Conservation (phyloP, 192 early-diverging fungal species). For the Pilobolus umbonatus region DNA sequence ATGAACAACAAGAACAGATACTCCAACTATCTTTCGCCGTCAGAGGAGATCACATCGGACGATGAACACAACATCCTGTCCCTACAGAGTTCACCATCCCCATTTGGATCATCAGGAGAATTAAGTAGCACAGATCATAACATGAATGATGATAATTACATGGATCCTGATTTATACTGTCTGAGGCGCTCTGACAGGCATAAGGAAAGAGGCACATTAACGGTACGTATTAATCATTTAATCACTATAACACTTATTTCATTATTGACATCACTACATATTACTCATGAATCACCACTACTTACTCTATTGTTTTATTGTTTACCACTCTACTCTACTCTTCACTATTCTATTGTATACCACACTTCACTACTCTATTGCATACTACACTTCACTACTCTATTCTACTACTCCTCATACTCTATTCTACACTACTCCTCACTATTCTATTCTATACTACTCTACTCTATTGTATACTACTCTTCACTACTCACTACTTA, state of each 20-base stretch:
- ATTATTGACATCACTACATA: too few relatives aligned
- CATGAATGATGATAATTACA: conserved; percentile 5
- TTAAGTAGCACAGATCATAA: conserved; percentile 1
- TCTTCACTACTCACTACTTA: too few relatives aligned
- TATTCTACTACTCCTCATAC: too few relatives aligned
- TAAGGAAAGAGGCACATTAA: not conserved
- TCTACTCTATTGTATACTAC: too few relatives aligned
- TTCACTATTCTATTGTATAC: not conserved
- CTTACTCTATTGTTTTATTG: not conserved
- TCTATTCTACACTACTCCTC: too few relatives aligned
- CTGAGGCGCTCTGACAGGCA: conserved; percentile 46
- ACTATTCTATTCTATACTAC: too few relatives aligned
- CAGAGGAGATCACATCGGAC: not conserved
- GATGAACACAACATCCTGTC: not conserved
- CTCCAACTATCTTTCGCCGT: not conserved
- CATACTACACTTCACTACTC: too few relatives aligned
- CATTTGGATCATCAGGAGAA: not conserved
- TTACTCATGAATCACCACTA: too few relatives aligned
- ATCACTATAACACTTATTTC: too few relatives aligned
- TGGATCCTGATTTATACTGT: conserved; percentile 63
- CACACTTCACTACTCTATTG: too few relatives aligned
- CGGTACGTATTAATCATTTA: conserved; percentile 9
- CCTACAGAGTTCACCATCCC: conserved; percentile 5
- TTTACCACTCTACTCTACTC: not conserved
- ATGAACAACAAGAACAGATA: too few relatives aligned